A percentile compares a stretch with the other conserved stretches of the same genome.
Conservation (phyloP, 768 basidiomycete species). For the Chiua virens region DNA sequence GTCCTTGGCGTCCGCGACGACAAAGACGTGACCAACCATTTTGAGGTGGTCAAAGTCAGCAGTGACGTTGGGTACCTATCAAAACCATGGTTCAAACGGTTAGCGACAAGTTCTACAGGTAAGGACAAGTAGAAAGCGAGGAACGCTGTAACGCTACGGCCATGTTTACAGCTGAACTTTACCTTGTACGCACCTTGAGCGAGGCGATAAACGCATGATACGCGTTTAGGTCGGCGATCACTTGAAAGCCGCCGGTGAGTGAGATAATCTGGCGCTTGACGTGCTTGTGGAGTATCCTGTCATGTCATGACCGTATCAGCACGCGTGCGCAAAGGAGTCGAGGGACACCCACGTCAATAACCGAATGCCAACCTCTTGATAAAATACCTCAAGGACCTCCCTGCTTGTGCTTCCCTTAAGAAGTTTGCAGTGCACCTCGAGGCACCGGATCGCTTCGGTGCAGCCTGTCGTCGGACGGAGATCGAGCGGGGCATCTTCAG, state of each 20-base stretch:
- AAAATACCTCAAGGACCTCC: conserved; percentile 96
- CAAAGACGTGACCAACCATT: conserved; percentile 96
- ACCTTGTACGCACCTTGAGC: conserved; percentile 58
- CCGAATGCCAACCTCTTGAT: conserved; percentile 94
- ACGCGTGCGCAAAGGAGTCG: no score
- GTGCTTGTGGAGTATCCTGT: conserved; percentile 91
- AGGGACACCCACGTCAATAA: conserved; percentile 63
- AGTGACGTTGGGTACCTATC: conserved; percentile 71
- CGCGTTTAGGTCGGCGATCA: conserved; percentile 94
- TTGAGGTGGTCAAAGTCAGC: conserved; percentile 92
- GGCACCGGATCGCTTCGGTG: conserved; percentile 82
- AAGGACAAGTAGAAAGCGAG: no score
- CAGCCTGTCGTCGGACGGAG: conserved; percentile 87
- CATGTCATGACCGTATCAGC: no score
- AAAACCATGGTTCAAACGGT: background rate
- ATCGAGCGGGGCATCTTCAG: conserved; percentile 75
- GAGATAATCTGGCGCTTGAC: conserved; percentile 98
- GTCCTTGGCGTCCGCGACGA: conserved; percentile 95
- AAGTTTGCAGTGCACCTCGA: conserved; percentile 89
- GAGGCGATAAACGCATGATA: conserved; percentile 89
- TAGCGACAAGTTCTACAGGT: background rate
- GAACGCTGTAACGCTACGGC: no score
- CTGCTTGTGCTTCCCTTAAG: conserved; percentile 92
- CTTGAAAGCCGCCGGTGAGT: conserved; percentile 88
- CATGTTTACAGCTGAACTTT: no score